Base-by-base conservation (phyloP, 1,284 basidiomycete genomes). In the Exsudoporus floridanus region DNA sequence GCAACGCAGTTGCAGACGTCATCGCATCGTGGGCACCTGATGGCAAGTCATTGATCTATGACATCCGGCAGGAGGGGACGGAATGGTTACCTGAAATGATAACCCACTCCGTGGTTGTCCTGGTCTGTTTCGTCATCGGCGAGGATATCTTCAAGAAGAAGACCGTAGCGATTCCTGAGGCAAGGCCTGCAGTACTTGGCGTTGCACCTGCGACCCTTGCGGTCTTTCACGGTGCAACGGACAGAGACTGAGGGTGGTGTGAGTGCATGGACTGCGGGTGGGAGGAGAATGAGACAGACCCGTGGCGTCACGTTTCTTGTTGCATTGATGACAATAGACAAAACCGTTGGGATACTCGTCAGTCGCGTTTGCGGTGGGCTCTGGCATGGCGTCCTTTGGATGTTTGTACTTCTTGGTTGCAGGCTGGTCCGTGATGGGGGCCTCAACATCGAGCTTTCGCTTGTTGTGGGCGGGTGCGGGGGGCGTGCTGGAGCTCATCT, bases 241-340 rank as follows among this genome's bases (percentile, higher is more conserved):
- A 84, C 61, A 21, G 67, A 69, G 37, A 65, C 82, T 82, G 54
- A 12, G 33, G 23, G 16, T 6, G 31, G 43, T 39, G 38, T 61
- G 37, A 59, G 53, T 42, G 30, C 21, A 46, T 28, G 50, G 13
- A 23, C 46, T 47, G 46, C 42, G 36, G 49, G 27, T 57, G 38
- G 18, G 35, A 40, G 36, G 16, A 13, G 30, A 16, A 31, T 30
- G 47, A 42, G 12, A 71, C 73, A 52, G 40, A 84, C 85, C 70
- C 37, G 70, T 60, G n/a, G 66, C 60, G 58, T 80, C 79, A 42
- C 80, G 78, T 58, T 83, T 84, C 62, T 76, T 78, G 56, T 75
- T 75, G 65, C 87, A 90, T 61, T 90, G 87, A 66, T 90, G 87
- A 58, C 87, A 90, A 58, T 82, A 79, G 46, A 80, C 67, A 38